phyloP scores from a whole-genome alignment of 2,329 filamentous ascomycete species.

The Septoria petroselini region DNA sequence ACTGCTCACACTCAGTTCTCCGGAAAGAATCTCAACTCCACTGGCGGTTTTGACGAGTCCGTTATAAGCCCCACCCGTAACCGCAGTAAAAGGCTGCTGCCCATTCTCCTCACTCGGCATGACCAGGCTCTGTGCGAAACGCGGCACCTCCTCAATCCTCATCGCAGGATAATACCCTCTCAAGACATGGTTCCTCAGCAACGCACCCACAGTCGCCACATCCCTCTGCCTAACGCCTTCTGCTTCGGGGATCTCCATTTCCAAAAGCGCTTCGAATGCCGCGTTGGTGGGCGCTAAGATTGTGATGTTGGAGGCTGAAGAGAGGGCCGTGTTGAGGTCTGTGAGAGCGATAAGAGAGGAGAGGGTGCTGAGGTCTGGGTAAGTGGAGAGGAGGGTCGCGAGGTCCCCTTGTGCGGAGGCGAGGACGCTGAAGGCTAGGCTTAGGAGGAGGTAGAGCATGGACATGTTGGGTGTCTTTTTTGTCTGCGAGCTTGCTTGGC shows the following conservation, averaged over 20 bases:
- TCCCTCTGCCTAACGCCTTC: slow-evolving; percentile 7
- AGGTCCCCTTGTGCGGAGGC: slow-evolving; percentile 7
- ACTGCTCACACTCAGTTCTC: slow-evolving; percentile 36
- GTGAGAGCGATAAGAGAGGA: slow-evolving; percentile 21
- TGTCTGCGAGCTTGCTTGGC: too few species aligned
- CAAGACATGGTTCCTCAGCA: slow-evolving; percentile 14
- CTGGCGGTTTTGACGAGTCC: slow-evolving; percentile 37
- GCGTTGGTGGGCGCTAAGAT: slow-evolving; percentile 61
- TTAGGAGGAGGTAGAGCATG: too few species aligned
- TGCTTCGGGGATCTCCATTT: slow-evolving; percentile 10
- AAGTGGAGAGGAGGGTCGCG: slow-evolving; percentile 9
- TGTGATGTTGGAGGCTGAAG: slow-evolving; percentile 49
- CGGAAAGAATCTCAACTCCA: slow-evolving; percentile 26
- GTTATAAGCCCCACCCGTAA: slow-evolving; percentile 40
- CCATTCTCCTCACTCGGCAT: slow-evolving; percentile 30
- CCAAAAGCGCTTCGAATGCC: slow-evolving; percentile 49
- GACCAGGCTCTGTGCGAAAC: slow-evolving; percentile 12
- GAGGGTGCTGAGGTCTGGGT: slow-evolving; percentile 17
- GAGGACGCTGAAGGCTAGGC: too few species aligned
- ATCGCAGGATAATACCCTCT: slow-evolving; percentile 6
- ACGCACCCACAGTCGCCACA: slow-evolving; percentile 4
- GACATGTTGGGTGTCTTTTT: too few species aligned
- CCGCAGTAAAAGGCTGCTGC: slow-evolving; percentile 42
- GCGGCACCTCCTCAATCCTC: slow-evolving; percentile 8
- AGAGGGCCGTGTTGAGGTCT: slow-evolving; percentile 16